Evolutionary conservation across 73 alveolate genomes (phyloP).

Genomic region (Loxodes magnus): DNA sequence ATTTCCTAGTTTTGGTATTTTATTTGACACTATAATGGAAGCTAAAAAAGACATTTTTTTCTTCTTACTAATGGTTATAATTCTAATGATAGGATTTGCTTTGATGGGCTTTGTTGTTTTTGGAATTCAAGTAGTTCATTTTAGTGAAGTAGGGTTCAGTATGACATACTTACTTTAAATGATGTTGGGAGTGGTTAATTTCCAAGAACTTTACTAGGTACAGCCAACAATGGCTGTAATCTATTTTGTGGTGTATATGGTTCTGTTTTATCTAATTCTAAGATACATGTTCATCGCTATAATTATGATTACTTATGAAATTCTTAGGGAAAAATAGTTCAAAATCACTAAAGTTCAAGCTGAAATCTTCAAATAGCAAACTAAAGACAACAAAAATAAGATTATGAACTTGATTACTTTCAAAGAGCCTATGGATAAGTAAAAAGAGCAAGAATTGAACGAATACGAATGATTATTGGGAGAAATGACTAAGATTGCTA

Average conservation of each 20-base stretch:
- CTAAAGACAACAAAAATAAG: no score
- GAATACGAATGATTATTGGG: no score
- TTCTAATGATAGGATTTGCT: slow-evolving; percentile 27
- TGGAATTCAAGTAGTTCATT: slow-evolving; percentile 20
- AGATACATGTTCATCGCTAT: slow-evolving; percentile 39
- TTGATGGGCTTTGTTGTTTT: slow-evolving; percentile 30
- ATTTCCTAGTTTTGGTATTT: slow-evolving; percentile 60
- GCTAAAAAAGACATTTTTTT: slow-evolving; percentile 33
- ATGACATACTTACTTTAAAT: slow-evolving; percentile 3
- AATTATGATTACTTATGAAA: slow-evolving; percentile 21
- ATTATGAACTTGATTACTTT: no score
- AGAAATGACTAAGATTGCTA: no score
- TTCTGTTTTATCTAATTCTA: slow-evolving; percentile 17
- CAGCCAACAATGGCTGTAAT: slow-evolving; percentile 18
- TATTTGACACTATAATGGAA: slow-evolving; percentile 41
- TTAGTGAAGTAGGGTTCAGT: slow-evolving; percentile 7
- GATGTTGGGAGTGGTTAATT: slow-evolving; percentile 7
- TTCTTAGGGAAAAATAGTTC: slow-evolving; percentile 7
- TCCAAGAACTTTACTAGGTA: slow-evolving; percentile 11
- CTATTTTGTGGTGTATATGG: slow-evolving; percentile 16
- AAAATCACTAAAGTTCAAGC: no score
- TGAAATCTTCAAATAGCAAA: no score
- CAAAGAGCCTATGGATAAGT: no score
- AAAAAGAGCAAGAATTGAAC: no score
- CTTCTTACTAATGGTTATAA: slow-evolving; percentile 30